phyloP scores from a whole-genome alignment of 108 stramenopile species.

The Phaeodactylum tricornutum region DNA sequence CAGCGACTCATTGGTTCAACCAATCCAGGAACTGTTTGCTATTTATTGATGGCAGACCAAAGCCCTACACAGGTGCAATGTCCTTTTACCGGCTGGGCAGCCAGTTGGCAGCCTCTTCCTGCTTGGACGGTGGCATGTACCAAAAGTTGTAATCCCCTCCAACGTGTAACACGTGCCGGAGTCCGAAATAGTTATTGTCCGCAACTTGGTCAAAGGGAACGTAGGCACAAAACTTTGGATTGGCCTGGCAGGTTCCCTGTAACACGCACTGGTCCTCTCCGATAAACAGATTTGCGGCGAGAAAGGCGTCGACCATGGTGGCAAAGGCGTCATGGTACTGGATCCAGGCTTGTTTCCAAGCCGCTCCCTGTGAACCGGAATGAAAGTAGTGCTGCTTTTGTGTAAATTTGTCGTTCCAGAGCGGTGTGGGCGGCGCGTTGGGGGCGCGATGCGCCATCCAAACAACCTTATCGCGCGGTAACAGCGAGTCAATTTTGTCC shows the following conservation, averaged over 20 bases:
- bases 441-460: constrained; percentile 41
- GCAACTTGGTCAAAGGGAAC: constrained; percentile 17
- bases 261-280: constrained; percentile 52
- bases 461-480: constrained; percentile 27
- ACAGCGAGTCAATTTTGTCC: constrained; percentile 2
- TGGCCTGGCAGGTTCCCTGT: constrained; percentile 26
- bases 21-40: no score
- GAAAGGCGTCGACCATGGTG: constrained; percentile 27
- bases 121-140: no score
- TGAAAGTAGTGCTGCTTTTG: constrained; percentile 33
- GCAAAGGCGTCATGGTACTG: constrained; percentile 36
- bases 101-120: no score
- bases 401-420: constrained; percentile 40
- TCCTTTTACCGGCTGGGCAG: no score
- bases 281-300: constrained; percentile 38
- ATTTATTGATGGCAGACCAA: no score
- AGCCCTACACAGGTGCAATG: no score
- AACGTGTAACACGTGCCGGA: constrained; percentile 26
- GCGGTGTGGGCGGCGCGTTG: constrained; percentile 15
- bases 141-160: constrained; percentile 12
- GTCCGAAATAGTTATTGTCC: constrained; percentile 51
- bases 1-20: no score
- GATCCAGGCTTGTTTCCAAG: constrained; percentile 25
- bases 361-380: constrained; percentile 39
- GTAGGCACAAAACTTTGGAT: constrained; percentile 44